Evolutionary conservation across 495 filamentous ascomycete genomes (phyloP).

Genomic region (Neurospora cerealis): DNA sequence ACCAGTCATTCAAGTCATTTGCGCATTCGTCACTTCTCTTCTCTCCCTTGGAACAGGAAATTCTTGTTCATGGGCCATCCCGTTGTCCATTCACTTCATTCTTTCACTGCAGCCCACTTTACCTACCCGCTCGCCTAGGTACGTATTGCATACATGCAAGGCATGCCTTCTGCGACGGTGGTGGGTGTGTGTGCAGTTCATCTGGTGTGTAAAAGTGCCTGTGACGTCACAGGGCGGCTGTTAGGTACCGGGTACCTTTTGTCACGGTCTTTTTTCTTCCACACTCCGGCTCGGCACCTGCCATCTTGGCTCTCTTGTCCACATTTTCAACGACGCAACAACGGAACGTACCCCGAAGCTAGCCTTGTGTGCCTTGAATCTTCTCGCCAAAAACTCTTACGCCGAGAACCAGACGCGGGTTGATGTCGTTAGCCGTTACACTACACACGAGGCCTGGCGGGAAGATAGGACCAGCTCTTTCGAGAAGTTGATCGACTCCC

Average conservation of each 20-base stretch:
- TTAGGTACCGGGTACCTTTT: neutral
- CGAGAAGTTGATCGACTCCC: neutral
- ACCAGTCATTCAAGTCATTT: neutral
- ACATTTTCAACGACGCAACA: neutral
- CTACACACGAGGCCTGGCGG: too few species aligned
- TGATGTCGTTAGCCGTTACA: neutral
- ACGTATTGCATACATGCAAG: neutral
- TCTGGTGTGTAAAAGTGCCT: neutral
- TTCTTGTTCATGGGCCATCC: neutral
- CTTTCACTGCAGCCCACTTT: neutral
- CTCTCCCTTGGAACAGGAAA: neutral
- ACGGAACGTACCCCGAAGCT: neutral
- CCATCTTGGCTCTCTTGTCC: neutral
- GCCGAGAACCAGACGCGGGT: neutral
- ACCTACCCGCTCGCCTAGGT: neutral
- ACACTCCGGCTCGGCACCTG: neutral
- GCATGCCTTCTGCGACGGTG: neutral
- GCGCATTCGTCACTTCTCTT: neutral
- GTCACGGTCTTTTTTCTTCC: neutral
- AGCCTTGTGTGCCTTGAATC: neutral
- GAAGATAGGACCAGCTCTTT: neutral
- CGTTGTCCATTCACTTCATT: neutral
- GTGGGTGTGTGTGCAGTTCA: neutral
- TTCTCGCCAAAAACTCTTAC: neutral
- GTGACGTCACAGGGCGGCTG: neutral